These are phyloP conservation scores for Suhomyces sp. DNA, from an alignment of 805 yeast species.

Conservation along the genomic window DNA sequence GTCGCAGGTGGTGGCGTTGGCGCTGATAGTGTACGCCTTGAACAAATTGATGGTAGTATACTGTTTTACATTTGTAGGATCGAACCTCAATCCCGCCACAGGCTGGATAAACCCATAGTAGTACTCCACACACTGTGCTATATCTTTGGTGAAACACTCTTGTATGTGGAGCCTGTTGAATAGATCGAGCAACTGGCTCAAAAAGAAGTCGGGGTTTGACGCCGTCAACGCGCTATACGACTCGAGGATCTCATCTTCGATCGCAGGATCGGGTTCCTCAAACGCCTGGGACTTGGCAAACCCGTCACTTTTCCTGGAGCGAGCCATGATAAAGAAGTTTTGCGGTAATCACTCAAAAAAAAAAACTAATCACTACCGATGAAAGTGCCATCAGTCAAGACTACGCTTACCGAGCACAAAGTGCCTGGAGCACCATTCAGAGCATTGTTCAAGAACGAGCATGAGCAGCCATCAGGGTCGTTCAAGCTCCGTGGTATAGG, in stretches of 20 bases:
- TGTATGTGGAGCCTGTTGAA: conserved; percentile 28
- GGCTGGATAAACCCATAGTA: conserved; percentile 26
- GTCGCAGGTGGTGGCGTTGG: conserved; percentile 7
- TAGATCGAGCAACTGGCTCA: conserved; percentile 24
- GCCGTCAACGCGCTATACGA: conserved; percentile 24
- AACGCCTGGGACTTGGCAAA: conserved; percentile 9
- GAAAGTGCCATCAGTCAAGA: neutral
- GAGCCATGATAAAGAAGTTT: neutral
- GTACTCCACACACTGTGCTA: conserved; percentile 28
- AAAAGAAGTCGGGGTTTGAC: conserved; percentile 24
- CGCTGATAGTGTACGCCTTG: conserved; percentile 27
- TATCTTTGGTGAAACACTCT: conserved; percentile 29
- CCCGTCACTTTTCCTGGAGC: neutral
- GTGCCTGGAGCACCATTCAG: neutral
- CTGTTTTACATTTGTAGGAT: conserved; percentile 18
- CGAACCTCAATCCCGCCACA: conserved; percentile 8
- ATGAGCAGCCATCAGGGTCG: conserved; percentile 12
- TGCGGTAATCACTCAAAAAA: neutral
- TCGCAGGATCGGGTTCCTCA: conserved; percentile 13
- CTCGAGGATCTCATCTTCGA: conserved; percentile 37
- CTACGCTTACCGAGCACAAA: conserved; percentile 3
- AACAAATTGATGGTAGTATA: conserved; percentile 25
- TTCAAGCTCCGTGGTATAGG: conserved; percentile 15
- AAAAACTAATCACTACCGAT: neutral
- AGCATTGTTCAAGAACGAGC: conserved; percentile 10